phyloP scores from a whole-genome alignment of 768 basidiomycete species.

The Cyclocybe aegerita region DNA sequence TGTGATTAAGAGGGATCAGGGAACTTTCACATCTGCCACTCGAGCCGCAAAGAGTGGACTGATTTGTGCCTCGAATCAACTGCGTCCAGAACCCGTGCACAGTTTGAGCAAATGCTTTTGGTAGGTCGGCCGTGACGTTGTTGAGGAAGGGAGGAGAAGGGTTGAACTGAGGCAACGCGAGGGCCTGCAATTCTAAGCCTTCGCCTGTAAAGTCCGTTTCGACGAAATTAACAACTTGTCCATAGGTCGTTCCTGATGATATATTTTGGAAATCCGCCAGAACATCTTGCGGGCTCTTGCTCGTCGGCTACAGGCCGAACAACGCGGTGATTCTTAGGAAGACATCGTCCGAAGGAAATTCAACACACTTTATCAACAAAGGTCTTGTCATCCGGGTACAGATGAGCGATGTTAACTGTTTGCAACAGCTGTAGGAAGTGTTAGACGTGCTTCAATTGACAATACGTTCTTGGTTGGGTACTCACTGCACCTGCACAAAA shows the following conservation, averaged over 20 bases:
- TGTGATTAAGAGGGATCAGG: slow-evolving; percentile 88
- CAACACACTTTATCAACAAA: slow-evolving; percentile 69
- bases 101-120: slow-evolving; percentile 70
- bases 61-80: slow-evolving; percentile 75
- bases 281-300: slow-evolving; percentile 60
- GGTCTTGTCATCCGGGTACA: slow-evolving; percentile 83
- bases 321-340: not conserved
- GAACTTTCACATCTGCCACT: slow-evolving; percentile 72
- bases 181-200: slow-evolving; percentile 75
- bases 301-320: slow-evolving; percentile 59
- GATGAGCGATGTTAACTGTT: slow-evolving; percentile 76
- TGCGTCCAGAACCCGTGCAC: slow-evolving; percentile 87
- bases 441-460: not conserved
- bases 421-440: slow-evolving; percentile 62
- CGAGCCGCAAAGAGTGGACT: slow-evolving; percentile 59
- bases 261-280: slow-evolving; percentile 66
- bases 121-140: slow-evolving; percentile 67
- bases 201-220: slow-evolving; percentile 80
- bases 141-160: slow-evolving; percentile 63
- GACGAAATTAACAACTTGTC: slow-evolving; percentile 66
- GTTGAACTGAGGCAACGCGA: slow-evolving; percentile 61
- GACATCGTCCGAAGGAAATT: not conserved
- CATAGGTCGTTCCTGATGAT: slow-evolving; percentile 53
- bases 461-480: slow-evolving; percentile 4
- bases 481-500: slow-evolving; percentile 79